Percentiles rank a stretch among this genome's conserved stretches.
phyloP scores from a whole-genome alignment of 805 yeast genomes.

The Candida nonsorbophila region DNA sequence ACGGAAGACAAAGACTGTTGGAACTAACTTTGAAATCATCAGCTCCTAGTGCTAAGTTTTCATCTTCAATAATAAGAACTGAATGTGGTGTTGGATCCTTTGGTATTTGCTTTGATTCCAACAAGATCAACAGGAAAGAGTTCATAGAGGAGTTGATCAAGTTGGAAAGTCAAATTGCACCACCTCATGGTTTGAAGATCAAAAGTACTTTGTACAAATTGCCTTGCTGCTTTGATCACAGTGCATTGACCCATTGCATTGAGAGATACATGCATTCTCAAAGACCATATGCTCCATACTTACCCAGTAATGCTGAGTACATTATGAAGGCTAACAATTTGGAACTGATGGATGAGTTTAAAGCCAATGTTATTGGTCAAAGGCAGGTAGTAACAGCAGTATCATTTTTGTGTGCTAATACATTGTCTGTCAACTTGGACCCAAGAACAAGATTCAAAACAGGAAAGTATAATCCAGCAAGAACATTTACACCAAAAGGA shows the following conservation, averaged over 20 bases:
- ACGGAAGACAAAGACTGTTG: constrained; percentile 24
- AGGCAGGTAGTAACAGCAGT: constrained; percentile 92
- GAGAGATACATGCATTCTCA: constrained; percentile 90
- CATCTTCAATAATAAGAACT: constrained; percentile 9
- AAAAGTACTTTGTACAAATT: constrained; percentile 74
- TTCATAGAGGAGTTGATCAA: constrained; percentile 62
- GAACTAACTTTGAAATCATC: constrained; percentile 5
- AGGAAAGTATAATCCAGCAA: constrained; percentile 90
- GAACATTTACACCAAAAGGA: constrained; percentile 95
- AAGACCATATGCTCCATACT: constrained; percentile 93
- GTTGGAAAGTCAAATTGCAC: constrained; percentile 67
- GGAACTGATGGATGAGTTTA: constrained; percentile 65
- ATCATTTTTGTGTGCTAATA: constrained; percentile 96
- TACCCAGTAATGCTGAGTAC: constrained; percentile 95
- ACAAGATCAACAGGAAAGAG: constrained; percentile 46
- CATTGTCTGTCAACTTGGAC: constrained; percentile 96
- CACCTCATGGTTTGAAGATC: constrained; percentile 76
- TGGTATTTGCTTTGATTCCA: constrained; percentile 10
- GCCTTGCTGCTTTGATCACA: constrained; percentile 96
- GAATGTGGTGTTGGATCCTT: constrained; percentile 13
- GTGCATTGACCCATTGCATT: constrained; percentile 81
- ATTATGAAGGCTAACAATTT: constrained; percentile 82
- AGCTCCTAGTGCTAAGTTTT: background rate
- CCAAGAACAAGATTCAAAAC: constrained; percentile 93
- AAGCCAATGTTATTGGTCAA: constrained; percentile 81